phyloP scores from a whole-genome alignment of 768 basidiomycete genomes.

The Russula ochroleuca region DNA sequence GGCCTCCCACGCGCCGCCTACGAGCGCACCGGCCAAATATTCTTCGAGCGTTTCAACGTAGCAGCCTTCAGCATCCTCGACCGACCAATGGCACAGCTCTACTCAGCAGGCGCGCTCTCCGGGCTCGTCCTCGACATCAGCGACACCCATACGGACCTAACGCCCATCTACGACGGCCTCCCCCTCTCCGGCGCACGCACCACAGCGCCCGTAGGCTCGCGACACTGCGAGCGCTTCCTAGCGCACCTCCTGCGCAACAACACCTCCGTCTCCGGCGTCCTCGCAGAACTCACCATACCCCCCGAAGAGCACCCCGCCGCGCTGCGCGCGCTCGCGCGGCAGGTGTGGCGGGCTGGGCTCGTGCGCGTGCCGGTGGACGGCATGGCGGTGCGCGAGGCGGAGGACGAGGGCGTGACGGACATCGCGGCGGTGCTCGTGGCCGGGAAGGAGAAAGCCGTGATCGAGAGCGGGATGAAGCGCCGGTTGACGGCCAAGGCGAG shows the following conservation, averaged over 20 bases:
- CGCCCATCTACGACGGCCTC: constrained; percentile 71
- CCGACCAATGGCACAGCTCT: constrained; percentile 80
- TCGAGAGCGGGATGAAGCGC: constrained; percentile 80
- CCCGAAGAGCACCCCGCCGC: constrained; percentile 35
- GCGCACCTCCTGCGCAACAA: constrained; percentile 69
- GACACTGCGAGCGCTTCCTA: constrained; percentile 71
- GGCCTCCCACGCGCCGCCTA: constrained; percentile 62
- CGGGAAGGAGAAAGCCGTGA: constrained; percentile 86
- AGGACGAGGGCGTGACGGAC: constrained; percentile 84
- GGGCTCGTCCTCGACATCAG: constrained; percentile 84
- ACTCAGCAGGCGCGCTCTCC: constrained; percentile 63
- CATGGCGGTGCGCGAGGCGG: constrained; percentile 41
- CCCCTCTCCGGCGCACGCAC: constrained; percentile 51
- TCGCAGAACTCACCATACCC: constrained; percentile 48
- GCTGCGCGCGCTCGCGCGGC: constrained; percentile 60
- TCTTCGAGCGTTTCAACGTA: constrained; percentile 91
- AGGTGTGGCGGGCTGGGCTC: constrained; percentile 59
- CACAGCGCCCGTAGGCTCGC: constrained; percentile 59
- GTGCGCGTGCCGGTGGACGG: constrained; percentile 74
- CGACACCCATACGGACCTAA: constrained; percentile 68
- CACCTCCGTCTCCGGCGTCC: constrained; percentile 53
- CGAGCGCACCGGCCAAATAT: constrained; percentile 74
- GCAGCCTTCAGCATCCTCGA: constrained; percentile 78
- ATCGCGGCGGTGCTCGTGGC: constrained; percentile 87
- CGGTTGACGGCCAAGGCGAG: constrained; percentile 33